Base-by-base conservation (phyloP, 164 flowering plant species). In the Magnolia sinica region DNA sequence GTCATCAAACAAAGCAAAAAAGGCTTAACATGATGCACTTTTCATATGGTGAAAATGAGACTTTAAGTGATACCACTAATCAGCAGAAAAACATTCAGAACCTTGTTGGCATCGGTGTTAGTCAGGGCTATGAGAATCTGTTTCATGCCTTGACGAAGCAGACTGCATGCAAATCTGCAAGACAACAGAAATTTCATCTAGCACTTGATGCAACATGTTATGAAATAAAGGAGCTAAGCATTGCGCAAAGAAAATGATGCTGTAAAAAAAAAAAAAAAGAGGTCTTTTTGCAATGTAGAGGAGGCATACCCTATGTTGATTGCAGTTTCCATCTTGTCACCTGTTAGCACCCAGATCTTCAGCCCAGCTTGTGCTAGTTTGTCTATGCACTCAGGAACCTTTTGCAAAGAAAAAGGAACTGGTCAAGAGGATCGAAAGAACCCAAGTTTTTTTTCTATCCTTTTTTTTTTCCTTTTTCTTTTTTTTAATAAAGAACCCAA, bases 321-420 rank as follows among this genome's bases (percentile, higher is more conserved):
- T 78, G 99, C 99, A 78, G 99, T 96, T 89, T 96, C 99, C 98
- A 93, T 93, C 85, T 94, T 96, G 84, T 96, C 99, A 72, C 99
- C 99, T 22, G 99, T 96, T 82, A 96, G 88, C 78, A 96, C 97
- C 99, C 99, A 96, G 79, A 96, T 80, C 86, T 96, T 96, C 58
- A 96, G 92, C 82, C 99, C 99, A 81, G 99, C 99, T 85, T 94
- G 99, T 63, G 99, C 99, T 70, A 96, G 91, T 84, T 94, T 94
- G 82, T 96, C 99, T 64, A 96, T 96, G 82, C 99, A 96, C 77
- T 94, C 93, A 79, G 99, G 99, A 78, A 96, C 99, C 99, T 96
- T 78, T 16, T 63, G 52, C 73, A 58, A 73, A 79, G 22, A 16
- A 65, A 77, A 77, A 58, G 51, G 51, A 61, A 52, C 10, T 11